phyloP scores from a whole-genome alignment of 2,329 filamentous ascomycete species.

The Camptophora hylomeconis region DNA sequence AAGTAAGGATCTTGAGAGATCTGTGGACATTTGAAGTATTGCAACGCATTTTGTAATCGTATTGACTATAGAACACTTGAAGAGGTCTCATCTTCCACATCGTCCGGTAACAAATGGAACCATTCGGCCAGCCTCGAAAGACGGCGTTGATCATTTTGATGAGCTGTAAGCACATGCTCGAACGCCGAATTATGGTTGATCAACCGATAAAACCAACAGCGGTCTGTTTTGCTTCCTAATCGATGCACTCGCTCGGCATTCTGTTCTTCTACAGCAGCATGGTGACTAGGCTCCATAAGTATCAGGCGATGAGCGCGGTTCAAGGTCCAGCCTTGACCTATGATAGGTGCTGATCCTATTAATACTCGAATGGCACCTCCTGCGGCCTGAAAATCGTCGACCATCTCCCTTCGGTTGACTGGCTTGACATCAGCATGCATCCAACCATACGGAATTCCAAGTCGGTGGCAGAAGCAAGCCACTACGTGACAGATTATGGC shows the following conservation, averaged over 20 bases:
- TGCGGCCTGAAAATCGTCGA: too few relatives aligned
- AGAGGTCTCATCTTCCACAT: too few relatives aligned
- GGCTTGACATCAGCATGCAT: too few relatives aligned
- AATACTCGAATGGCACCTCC: not conserved
- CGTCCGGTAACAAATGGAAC: too few relatives aligned
- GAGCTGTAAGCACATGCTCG: not conserved
- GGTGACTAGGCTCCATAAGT: slow-evolving; percentile 1
- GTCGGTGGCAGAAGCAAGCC: too few relatives aligned
- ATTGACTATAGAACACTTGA: too few relatives aligned
- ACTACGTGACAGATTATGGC: not conserved
- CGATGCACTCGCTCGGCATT: slow-evolving; percentile 1
- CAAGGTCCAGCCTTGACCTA: slow-evolving; percentile 1
- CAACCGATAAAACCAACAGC: not conserved
- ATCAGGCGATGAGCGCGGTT: not conserved
- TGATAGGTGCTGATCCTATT: not conserved
- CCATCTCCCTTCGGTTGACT: too few relatives aligned
- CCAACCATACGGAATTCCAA: too few relatives aligned
- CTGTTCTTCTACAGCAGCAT: not conserved
- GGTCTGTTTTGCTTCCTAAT: not conserved
- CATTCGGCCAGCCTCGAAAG: not conserved
- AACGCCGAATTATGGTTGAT: not conserved
- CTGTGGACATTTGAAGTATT: too few relatives aligned
- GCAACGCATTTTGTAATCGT: too few relatives aligned
- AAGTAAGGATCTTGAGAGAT: too few relatives aligned
- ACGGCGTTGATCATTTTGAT: not conserved